phyloP scores from a whole-genome alignment of 495 filamentous ascomycete genomes.

The Pyronema omphalodes region DNA sequence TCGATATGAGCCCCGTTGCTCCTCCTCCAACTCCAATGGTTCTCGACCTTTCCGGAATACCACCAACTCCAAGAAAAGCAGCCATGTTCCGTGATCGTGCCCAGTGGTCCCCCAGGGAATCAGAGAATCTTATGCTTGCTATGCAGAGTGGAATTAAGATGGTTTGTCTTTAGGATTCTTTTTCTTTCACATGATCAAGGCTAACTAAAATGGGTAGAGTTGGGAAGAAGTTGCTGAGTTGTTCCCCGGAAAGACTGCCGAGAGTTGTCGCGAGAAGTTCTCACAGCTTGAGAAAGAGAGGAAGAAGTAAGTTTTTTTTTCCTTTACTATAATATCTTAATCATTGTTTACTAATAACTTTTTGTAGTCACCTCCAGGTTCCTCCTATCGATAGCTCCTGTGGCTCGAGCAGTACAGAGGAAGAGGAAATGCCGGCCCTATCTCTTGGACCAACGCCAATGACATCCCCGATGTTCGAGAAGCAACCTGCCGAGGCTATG shows the following conservation, averaged over 20 bases:
- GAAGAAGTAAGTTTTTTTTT: neutral
- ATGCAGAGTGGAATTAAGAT: neutral
- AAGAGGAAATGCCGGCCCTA: neutral
- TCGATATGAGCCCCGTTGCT: no score
- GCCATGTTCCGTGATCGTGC: neutral
- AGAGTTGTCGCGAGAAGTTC: neutral
- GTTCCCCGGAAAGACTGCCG: neutral
- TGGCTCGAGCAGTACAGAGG: neutral
- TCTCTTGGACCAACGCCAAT: neutral
- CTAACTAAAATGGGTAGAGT: neutral
- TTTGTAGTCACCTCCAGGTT: neutral
- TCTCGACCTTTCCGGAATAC: neutral
- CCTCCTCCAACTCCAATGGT: no score
- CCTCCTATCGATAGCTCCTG: neutral
- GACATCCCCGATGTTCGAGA: neutral
- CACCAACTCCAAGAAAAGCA: neutral
- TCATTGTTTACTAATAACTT: neutral
- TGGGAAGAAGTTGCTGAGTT: neutral
- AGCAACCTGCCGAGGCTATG: neutral
- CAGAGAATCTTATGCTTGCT: neutral
- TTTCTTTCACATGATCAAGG: neutral
- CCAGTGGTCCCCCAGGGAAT: neutral
- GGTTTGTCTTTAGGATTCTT: neutral
- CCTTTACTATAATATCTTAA: neutral
- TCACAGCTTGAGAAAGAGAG: neutral